Evolutionary conservation across 495 filamentous ascomycete species (phyloP).

Genomic region (Collariella sp.): DNA sequence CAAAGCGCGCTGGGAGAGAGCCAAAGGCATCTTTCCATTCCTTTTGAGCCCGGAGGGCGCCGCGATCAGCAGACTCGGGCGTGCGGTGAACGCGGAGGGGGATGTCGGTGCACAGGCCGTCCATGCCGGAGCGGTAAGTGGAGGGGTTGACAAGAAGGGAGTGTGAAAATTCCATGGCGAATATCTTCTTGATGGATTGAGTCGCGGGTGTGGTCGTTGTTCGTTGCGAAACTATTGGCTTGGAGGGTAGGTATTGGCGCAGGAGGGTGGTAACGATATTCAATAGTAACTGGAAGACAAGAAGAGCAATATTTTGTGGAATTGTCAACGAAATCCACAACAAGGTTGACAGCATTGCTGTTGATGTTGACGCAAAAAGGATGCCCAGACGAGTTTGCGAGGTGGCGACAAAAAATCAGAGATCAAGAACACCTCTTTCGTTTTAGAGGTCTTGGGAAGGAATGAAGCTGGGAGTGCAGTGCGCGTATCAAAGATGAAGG

Average conservation of each 20-base stretch:
- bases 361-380: too few relatives aligned
- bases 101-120: not conserved
- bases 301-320: not conserved
- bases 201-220: too few relatives aligned
- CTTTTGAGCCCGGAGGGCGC: conserved; percentile 4
- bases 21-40: conserved; percentile 4
- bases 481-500: too few relatives aligned
- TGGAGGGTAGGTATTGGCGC: not conserved
- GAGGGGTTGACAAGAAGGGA: not conserved
- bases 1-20: not conserved
- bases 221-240: too few relatives aligned
- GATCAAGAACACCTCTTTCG: too few relatives aligned
- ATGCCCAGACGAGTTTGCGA: too few relatives aligned
- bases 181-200: too few relatives aligned
- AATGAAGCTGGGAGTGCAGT: too few relatives aligned
- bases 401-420: too few relatives aligned
- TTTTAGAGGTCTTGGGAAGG: too few relatives aligned
- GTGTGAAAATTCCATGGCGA: not conserved
- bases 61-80: conserved; percentile 1
- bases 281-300: too few relatives aligned
- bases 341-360: not conserved
- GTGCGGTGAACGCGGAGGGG: conserved; percentile 1
- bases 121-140: not conserved
- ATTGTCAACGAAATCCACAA: not conserved
- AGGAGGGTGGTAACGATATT: too few relatives aligned